phyloP scores from a whole-genome alignment of 192 early-diverging fungal species.

The Entrophospora sp. region DNA sequence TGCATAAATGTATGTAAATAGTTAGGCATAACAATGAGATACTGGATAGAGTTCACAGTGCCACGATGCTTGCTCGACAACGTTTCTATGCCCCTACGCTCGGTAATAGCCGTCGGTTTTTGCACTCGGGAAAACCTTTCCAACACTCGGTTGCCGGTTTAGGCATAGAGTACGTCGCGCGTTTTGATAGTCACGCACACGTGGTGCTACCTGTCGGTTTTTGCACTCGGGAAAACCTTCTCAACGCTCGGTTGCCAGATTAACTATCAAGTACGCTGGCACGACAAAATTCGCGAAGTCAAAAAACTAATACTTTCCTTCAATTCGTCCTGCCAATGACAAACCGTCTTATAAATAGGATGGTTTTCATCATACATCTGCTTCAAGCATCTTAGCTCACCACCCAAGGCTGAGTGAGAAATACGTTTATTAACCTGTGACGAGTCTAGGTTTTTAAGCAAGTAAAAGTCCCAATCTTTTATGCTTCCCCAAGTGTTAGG shows the following conservation, averaged over 20 bases:
- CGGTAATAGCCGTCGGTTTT: not conserved
- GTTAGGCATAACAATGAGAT: not conserved
- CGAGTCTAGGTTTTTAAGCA: constrained; percentile 17
- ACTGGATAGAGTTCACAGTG: not conserved
- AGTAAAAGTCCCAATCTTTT: constrained; percentile 18
- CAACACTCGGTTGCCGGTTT: constrained; percentile 19
- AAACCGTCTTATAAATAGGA: constrained; percentile 2
- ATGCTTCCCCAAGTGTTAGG: constrained; percentile 18
- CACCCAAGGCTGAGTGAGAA: constrained; percentile 9
- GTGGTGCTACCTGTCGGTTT: not conserved
- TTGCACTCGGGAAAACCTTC: constrained; percentile 10
- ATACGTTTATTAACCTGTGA: constrained; percentile 10
- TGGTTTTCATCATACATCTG: constrained; percentile 3
- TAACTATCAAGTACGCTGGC: constrained; percentile 16
- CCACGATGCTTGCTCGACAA: not conserved
- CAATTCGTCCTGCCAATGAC: not conserved
- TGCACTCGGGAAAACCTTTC: constrained; percentile 11
- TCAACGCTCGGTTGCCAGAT: constrained; percentile 19
- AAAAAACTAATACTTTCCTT: constrained; percentile 17
- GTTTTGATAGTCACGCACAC: not conserved
- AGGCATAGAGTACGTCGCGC: constrained; percentile 11
- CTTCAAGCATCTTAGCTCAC: constrained; percentile 5
- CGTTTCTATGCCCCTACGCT: not conserved
- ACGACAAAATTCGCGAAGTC: constrained; percentile 13
- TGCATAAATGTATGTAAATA: not conserved